Percentiles rank a stretch among this genome's conserved stretches.
Evolutionary conservation across 371 early-diverging fungal species (phyloP).

Genomic region (Neoconidiobolus thromboides): DNA sequence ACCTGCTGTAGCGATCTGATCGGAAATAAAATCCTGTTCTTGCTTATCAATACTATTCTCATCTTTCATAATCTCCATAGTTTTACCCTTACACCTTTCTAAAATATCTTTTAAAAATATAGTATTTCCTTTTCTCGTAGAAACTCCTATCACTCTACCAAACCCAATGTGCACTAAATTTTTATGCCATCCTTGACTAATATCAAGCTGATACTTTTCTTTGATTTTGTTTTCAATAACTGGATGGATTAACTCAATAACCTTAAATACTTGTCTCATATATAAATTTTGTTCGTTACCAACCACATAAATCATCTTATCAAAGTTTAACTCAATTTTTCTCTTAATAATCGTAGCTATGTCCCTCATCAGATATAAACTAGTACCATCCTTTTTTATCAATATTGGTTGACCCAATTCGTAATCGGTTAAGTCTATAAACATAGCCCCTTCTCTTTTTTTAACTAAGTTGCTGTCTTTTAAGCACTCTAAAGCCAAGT

Average conservation of each 20-base stretch:
- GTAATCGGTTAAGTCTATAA: conserved; percentile 36
- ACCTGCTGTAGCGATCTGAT: conserved; percentile 57
- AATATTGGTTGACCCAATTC: conserved; percentile 60
- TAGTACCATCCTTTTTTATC: conserved; percentile 77
- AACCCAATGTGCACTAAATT: conserved; percentile 75
- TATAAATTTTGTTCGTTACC: conserved; percentile 79
- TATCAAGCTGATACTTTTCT: not conserved
- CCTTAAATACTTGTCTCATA: conserved; percentile 83
- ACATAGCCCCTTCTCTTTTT: conserved; percentile 12
- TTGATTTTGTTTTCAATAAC: not conserved
- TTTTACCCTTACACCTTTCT: conserved; percentile 60
- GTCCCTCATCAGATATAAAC: conserved; percentile 91
- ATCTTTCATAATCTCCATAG: conserved; percentile 55
- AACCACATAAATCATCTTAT: conserved; percentile 83
- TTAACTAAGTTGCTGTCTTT: conserved; percentile 43
- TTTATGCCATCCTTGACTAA: conserved; percentile 19
- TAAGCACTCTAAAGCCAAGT: conserved; percentile 22
- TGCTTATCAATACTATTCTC: conserved; percentile 39
- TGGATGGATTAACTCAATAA: conserved; percentile 37
- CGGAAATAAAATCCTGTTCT: conserved; percentile 45
- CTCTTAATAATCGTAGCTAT: conserved; percentile 82
- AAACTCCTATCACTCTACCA: conserved; percentile 93
- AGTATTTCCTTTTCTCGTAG: conserved; percentile 86
- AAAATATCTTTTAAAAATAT: conserved; percentile 95
- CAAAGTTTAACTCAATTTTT: conserved; percentile 47